Base-by-base conservation (phyloP, 1,139 yeast genomes). In the Pichia sp. region DNA sequence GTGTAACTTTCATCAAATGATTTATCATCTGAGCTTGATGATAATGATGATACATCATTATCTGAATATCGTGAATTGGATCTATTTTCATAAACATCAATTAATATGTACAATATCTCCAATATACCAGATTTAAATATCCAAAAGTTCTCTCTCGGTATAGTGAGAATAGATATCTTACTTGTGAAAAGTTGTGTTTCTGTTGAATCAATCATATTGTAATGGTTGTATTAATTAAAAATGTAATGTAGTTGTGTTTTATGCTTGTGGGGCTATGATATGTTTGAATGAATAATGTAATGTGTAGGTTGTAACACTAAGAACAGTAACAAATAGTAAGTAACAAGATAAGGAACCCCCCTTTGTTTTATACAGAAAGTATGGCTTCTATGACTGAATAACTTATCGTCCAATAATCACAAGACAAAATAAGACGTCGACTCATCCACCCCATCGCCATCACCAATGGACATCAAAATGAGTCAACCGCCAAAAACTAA, bases 81-180 rank as follows among this genome's bases (percentile, higher is more conserved):
- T 38, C 46, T 38, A 8, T 55, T 54, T 17, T 53, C 58, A 32
- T 58, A 53, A 12, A 37, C 44, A 40, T 57, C 58, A 11, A 51
- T 49, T 18, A 53, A 41, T 33, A 27, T 12, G 24, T 68, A 66
- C 39, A 77, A 59, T 18, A 77, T 66, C 50, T 68, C 70, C 19
- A 76, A 63, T 12, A 77, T 67, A 0, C 80, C 71, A 40, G 75
- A 67, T 41, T 73, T 66, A 52, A 77, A 77, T 12, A 78, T 53
- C 83, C 83, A 78, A 55, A 71, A 74, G 49, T 71, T 69, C 18
- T 66, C 66, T 50, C 82, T 61, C 1, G 78, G 77, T 21, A 77
- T 69, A 2, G 82, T 74, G 49, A 78, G 63, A 24, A 77, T 68
- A 20, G 77, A 68, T 34, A 78, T 65, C 42, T 64, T 60, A 3